phyloP scores from a whole-genome alignment of 2,329 filamentous ascomycete genomes.

The Endothia cerciana region DNA sequence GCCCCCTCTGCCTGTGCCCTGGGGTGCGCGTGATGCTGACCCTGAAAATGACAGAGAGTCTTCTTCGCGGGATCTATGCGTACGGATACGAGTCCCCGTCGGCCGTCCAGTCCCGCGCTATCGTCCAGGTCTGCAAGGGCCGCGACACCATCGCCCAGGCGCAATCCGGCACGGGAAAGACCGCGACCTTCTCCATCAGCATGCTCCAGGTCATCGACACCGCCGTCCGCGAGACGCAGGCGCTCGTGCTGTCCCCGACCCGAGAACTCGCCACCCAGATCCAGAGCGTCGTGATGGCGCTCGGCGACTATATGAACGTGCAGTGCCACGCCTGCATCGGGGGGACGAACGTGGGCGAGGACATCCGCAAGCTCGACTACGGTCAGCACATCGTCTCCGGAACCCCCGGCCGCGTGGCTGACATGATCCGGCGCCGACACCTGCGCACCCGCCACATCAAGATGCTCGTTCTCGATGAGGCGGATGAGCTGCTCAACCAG shows the following conservation, averaged over 20 bases:
- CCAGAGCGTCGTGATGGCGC: conserved; percentile 98
- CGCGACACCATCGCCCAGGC: conserved; percentile 98
- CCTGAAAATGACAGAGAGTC: conserved; percentile 65
- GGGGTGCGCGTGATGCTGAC: conserved; percentile 23
- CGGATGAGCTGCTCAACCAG: conserved; percentile 93
- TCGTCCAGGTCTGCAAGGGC: conserved; percentile 98
- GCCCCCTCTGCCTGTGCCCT: not conserved
- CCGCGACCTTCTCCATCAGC: conserved; percentile 98
- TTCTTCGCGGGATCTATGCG: conserved; percentile 95
- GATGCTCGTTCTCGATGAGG: conserved; percentile 99
- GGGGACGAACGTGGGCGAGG: conserved; percentile 95
- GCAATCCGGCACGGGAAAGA: conserved; percentile 99
- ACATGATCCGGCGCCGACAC: conserved; percentile 99
- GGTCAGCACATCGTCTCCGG: conserved; percentile 97
- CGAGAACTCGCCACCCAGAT: conserved; percentile 99
- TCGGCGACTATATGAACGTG: conserved; percentile 99
- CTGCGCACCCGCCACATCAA: conserved; percentile 98
- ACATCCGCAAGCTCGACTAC: conserved; percentile 96
- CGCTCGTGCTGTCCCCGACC: conserved; percentile 94
- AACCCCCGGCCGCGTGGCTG: conserved; percentile 96
- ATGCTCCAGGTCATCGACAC: conserved; percentile 98
- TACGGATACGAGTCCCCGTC: conserved; percentile 99
- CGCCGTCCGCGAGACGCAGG: conserved; percentile 94
- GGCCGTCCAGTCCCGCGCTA: conserved; percentile 95
- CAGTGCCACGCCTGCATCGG: conserved; percentile 99